Evolutionary conservation across 1,284 basidiomycete species (phyloP).

Genomic region (Ustilago shanxiensis): DNA sequence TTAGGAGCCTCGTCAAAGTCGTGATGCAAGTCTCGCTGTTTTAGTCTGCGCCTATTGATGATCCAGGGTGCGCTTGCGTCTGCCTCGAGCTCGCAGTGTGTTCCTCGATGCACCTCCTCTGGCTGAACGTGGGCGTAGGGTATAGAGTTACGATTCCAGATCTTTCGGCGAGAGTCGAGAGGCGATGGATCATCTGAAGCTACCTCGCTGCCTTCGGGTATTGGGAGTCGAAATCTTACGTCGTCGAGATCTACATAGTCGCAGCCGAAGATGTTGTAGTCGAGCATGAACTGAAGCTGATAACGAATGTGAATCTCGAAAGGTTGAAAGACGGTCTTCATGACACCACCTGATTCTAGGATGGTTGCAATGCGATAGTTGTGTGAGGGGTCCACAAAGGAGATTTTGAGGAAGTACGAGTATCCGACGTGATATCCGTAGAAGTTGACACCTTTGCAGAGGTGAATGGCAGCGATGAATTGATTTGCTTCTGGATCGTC

Average conservation of each 20-base stretch:
- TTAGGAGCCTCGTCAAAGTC: constrained; percentile 69
- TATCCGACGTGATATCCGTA: constrained; percentile 93
- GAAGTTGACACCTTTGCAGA: constrained; percentile 94
- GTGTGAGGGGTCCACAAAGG: constrained; percentile 75
- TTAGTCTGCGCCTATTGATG: constrained; percentile 81
- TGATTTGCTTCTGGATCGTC: constrained; percentile 44
- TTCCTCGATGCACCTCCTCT: constrained; percentile 71
- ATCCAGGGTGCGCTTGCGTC: constrained; percentile 86
- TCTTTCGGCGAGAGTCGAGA: constrained; percentile 27
- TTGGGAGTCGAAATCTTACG: constrained; percentile 73
- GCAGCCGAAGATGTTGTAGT: constrained; percentile 95
- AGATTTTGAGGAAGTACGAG: constrained; percentile 89
- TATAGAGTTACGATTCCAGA: constrained; percentile 45
- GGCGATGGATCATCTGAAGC: constrained; percentile 24
- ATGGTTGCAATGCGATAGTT: constrained; percentile 61
- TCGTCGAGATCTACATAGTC: constrained; percentile 81
- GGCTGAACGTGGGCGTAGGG: constrained; percentile 43
- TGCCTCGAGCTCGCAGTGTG: constrained; percentile 83
- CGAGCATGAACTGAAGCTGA: constrained; percentile 91
- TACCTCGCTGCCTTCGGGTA: constrained; percentile 69
- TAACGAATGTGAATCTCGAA: constrained; percentile 89
- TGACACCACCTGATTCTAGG: constrained; percentile 60
- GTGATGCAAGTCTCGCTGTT: constrained; percentile 81
- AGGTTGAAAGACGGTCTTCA: constrained; percentile 77
- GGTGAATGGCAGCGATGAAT: constrained; percentile 74